phyloP scores from a whole-genome alignment of 805 yeast species.

The Candida wancherniae region DNA sequence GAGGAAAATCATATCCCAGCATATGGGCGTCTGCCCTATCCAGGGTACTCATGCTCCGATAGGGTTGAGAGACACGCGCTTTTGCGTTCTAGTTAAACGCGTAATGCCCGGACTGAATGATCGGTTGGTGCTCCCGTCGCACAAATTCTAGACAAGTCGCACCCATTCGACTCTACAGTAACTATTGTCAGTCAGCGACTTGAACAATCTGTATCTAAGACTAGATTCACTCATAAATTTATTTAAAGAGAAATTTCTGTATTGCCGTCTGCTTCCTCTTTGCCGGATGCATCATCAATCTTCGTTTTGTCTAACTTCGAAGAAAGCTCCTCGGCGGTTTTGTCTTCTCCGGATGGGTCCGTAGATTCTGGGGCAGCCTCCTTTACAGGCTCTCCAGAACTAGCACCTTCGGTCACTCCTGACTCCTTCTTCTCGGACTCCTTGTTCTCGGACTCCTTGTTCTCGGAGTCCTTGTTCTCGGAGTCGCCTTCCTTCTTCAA shows the following conservation, averaged over 20 bases:
- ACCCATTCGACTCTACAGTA: too few species aligned
- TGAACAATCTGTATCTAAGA: too few species aligned
- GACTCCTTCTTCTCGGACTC: slow-evolving; percentile 2
- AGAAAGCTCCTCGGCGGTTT: slow-evolving; percentile 4
- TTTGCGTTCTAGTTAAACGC: too few species aligned
- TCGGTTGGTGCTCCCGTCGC: too few species aligned
- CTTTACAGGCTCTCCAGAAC: not conserved
- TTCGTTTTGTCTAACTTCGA: slow-evolving; percentile 1
- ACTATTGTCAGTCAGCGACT: too few species aligned
- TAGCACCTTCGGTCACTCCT: slow-evolving; percentile 1
- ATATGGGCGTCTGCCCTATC: too few species aligned
- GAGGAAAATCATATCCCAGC: too few species aligned
- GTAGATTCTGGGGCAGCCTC: slow-evolving; percentile 1
- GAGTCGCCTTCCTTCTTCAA: slow-evolving; percentile 1
- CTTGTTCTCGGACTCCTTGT: slow-evolving; percentile 5
- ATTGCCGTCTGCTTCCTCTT: slow-evolving; percentile 2
- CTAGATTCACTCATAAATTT: too few species aligned
- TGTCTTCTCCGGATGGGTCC: slow-evolving; percentile 1
- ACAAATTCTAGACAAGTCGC: too few species aligned
- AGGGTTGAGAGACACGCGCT: too few species aligned
- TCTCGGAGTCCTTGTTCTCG: slow-evolving; percentile 6
- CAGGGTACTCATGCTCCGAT: too few species aligned
- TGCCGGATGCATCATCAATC: not conserved
- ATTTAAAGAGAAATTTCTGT: slow-evolving; percentile 7
- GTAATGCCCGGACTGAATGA: too few species aligned